Conservation (phyloP, 805 yeast species). For the Saccharomycopsis babjevae region DNA sequence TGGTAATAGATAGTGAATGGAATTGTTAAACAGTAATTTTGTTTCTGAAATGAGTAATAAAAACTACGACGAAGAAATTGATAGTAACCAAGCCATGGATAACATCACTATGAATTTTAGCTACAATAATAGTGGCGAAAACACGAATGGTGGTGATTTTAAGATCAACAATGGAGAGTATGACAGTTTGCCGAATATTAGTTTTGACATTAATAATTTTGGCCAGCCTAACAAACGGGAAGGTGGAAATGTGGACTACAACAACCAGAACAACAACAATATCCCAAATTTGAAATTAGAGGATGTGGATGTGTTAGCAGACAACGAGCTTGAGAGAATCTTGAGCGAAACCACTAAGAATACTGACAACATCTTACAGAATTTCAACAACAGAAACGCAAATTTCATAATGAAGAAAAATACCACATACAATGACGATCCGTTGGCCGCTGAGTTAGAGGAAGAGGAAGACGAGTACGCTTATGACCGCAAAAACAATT, state of each 20-base stretch:
- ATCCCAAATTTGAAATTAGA: not conserved
- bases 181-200: not conserved
- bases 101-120: not conserved
- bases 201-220: not conserved
- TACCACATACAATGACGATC: not conserved
- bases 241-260: not conserved
- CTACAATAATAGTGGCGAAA: not conserved
- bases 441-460: not conserved
- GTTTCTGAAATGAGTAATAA: not conserved
- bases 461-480: not conserved
- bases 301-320: not conserved
- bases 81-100: not conserved
- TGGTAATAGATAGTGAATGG: not conserved
- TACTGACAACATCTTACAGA: not conserved
- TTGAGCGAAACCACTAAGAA: not conserved
- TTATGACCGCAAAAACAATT: not conserved
- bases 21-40: not conserved
- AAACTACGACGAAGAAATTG: not conserved
- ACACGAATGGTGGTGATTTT: not conserved
- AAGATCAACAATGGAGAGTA: not conserved
- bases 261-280: not conserved
- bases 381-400: not conserved
- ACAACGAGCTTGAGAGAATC: not conserved
- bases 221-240: not conserved
- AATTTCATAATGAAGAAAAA: not conserved